phyloP scores from a whole-genome alignment of 2,329 filamentous ascomycete genomes.

The Claviceps pazoutovae region DNA sequence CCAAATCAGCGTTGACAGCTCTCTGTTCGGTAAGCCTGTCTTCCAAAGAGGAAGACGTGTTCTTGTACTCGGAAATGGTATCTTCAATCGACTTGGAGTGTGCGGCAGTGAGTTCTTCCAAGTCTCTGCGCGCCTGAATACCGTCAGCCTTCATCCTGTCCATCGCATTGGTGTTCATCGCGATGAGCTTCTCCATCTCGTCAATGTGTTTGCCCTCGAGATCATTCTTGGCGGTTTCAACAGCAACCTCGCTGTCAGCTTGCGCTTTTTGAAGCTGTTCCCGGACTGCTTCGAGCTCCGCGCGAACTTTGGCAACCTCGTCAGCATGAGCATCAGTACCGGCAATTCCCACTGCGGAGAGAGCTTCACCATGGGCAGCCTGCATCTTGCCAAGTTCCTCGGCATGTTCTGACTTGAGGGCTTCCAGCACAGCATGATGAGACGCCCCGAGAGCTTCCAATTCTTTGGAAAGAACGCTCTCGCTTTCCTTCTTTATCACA shows the following conservation, averaged over 20 bases:
- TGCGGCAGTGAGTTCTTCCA: conserved; percentile 26
- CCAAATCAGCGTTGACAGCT: conserved; percentile 21
- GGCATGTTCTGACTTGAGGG: conserved; percentile 27
- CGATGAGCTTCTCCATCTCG: conserved; percentile 33
- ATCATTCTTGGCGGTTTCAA: conserved; percentile 31
- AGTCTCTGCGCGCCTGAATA: conserved; percentile 24
- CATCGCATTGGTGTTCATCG: conserved; percentile 27
- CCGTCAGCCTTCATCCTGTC: conserved; percentile 27
- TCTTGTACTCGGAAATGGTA: conserved; percentile 25
- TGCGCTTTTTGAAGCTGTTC: conserved; percentile 33
- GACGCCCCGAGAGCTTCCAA: conserved; percentile 28
- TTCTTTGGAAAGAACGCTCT: conserved; percentile 24
- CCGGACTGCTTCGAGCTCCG: conserved; percentile 24
- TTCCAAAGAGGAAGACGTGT: conserved; percentile 19
- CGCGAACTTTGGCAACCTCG: conserved; percentile 18
- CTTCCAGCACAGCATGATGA: conserved; percentile 29
- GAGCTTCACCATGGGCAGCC: conserved; percentile 18
- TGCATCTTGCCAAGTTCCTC: conserved; percentile 23
- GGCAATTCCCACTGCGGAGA: conserved; percentile 18
- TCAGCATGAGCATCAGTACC: conserved; percentile 14
- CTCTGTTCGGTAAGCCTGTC: conserved; percentile 23
- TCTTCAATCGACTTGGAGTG: conserved; percentile 27
- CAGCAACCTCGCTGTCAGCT: conserved; percentile 27
- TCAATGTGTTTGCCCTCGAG: conserved; percentile 31
- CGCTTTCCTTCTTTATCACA: conserved; percentile 27